Conservation (phyloP, 768 basidiomycete species). For the Lyophyllum semitale region DNA sequence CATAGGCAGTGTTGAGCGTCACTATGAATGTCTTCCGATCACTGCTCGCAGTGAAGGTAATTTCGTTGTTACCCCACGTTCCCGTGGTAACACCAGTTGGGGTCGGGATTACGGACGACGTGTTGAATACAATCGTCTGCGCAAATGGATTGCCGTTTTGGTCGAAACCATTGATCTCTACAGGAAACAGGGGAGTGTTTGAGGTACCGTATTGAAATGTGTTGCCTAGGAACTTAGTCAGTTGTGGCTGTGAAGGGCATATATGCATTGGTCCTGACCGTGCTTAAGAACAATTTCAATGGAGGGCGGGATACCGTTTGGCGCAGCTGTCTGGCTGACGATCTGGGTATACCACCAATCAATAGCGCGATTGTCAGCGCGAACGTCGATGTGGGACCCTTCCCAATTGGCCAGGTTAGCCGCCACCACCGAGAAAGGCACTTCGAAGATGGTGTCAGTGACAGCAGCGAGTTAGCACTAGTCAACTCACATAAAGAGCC, state of each 20-base stretch:
- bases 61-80: constrained; percentile 14
- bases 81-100: constrained; percentile 6
- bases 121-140: constrained; percentile 9
- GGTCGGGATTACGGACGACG: constrained; percentile 2
- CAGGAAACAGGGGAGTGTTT: constrained; percentile 11
- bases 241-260: background rate
- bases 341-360: constrained; percentile 19
- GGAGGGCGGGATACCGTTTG: constrained; percentile 15
- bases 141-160: constrained; percentile 12
- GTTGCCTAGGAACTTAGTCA: constrained; percentile 10
- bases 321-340: constrained; percentile 11
- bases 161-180: constrained; percentile 16
- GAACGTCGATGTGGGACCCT: constrained; percentile 15
- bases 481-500: constrained; percentile 9
- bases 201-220: constrained; percentile 13
- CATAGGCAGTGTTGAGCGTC: constrained; percentile 7
- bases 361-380: constrained; percentile 11
- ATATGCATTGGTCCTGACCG: background rate
- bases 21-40: constrained; percentile 9
- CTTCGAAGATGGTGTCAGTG: background rate
- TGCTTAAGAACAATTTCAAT: constrained; percentile 18
- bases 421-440: constrained; percentile 19
- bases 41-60: background rate
- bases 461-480: background rate
- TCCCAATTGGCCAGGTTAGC: constrained; percentile 13